These are phyloP conservation scores for Zychaea mexicana DNA, from an alignment of 371 early-diverging fungal genomes.

Conservation along the genomic window DNA sequence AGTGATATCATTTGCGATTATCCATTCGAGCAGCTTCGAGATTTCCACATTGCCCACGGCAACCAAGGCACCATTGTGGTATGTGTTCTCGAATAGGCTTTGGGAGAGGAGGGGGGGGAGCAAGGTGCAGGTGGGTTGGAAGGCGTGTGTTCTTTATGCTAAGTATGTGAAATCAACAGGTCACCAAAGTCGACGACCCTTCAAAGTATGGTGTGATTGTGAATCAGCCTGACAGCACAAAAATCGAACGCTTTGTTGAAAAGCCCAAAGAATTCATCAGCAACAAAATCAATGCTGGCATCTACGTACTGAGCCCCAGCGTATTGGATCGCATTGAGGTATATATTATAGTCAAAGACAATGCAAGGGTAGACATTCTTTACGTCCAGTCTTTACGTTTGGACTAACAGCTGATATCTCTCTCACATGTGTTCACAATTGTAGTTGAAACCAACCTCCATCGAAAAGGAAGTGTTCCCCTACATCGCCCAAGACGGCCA, in stretches of 20 bases:
- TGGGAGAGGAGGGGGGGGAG: not conserved
- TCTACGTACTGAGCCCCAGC: conserved; percentile 95
- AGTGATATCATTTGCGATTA: conserved; percentile 99
- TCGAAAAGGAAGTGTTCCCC: conserved; percentile 99
- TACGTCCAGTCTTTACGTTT: not conserved
- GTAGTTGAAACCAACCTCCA: conserved; percentile 91
- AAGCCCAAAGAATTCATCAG: conserved; percentile 96
- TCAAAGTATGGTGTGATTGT: conserved; percentile 98
- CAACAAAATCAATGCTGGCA: conserved; percentile 99
- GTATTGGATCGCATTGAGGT: conserved; percentile 93
- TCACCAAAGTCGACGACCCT: conserved; percentile 99
- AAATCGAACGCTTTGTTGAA: conserved; percentile 97
- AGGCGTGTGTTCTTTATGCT: not conserved
- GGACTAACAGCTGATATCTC: not conserved
- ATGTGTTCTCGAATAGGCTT: too few relatives aligned
- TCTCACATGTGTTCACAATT: conserved; percentile 14
- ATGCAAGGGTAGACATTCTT: not conserved
- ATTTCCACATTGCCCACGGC: conserved; percentile 89
- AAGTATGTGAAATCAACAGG: conserved; percentile 33
- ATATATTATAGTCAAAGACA: not conserved
- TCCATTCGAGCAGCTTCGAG: conserved; percentile 91
- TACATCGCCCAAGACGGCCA: conserved; percentile 84
- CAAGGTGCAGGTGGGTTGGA: not conserved
- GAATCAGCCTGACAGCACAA: conserved; percentile 63
- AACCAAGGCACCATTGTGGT: conserved; percentile 94